Evolutionary conservation across 805 yeast species (phyloP), one percentile per base, ranked within the genome.

Genomic region (Kodamaea kaohsiungensis): DNA sequence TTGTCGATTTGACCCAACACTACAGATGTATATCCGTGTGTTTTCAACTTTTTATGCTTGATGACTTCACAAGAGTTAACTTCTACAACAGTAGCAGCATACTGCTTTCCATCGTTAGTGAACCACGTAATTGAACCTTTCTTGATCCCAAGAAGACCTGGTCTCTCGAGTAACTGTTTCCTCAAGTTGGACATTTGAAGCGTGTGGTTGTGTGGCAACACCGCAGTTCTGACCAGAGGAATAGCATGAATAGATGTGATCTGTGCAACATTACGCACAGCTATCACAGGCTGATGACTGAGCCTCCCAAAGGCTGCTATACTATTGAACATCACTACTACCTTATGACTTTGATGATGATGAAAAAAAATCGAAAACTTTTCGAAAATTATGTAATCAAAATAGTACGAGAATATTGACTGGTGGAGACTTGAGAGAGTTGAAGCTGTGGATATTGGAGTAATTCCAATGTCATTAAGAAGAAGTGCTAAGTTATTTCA

Each of bases 101-200:
- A 70, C 58, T 85, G 85, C 51, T 76, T 77, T 25, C 97, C 98
- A 12, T 78, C 78, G 27, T 81, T 80, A 57, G 86, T 86, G 65
- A 81, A 93, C 81, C 84, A 89, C 13, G 95, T 84, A 49, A 91
- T 85, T 97, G 93, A 93, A 15, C 98, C 98, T 55, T 87, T 78
- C 68, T 95, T 95, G 59, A 84, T 75, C 1, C 96, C 96, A 27
- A 93, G 72, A 17, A 90, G 75, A 10, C 99, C 99, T 7, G 96
- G 86, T 71, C 99, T 84, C 45, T 72, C 69, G 27, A 91, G 84
- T 37, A 93, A 76, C 68, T 85, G 80, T 67, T 86, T 88, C 69
- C 98, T 82, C 50, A 77, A 72, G 65, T 90, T 86, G 35, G 89
- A 86, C 48, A 81, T 79, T 58, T 81, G 89, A 38, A 86, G 85